These are phyloP conservation scores for Lanmaoa pseudosensibilis DNA, from an alignment of 768 basidiomycete genomes.

Conservation along the genomic window DNA sequence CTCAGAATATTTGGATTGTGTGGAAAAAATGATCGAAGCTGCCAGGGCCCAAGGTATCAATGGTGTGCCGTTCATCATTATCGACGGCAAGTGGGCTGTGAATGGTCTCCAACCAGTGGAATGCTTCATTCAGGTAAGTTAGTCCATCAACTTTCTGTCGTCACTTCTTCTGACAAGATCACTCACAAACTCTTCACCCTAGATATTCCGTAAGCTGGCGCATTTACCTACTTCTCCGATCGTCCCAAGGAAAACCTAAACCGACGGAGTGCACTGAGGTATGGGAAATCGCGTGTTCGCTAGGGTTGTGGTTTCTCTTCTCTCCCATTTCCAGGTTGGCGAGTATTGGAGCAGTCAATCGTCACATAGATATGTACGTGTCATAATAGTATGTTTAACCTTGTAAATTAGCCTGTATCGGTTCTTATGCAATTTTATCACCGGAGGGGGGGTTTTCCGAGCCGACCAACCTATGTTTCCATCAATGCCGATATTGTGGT, in stretches of 20 bases:
- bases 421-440: background rate
- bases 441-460: background rate
- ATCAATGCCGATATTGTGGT: background rate
- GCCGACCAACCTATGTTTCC: background rate
- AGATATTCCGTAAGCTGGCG: conserved; percentile 34
- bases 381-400: background rate
- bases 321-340: background rate
- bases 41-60: conserved; percentile 43
- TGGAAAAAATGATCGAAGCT: conserved; percentile 38
- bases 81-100: conserved; percentile 46
- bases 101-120: conserved; percentile 44
- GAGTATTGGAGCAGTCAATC: background rate
- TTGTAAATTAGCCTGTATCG: background rate
- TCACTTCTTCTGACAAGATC: background rate
- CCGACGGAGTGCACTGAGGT: background rate
- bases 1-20: conserved; percentile 37
- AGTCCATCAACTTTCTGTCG: background rate
- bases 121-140: conserved; percentile 37
- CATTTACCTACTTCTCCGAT: conserved; percentile 9
- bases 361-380: background rate
- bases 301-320: background rate
- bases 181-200: background rate
- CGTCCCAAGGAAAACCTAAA: background rate
- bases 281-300: no score
- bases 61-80: conserved; percentile 52